Evolutionary conservation across 1,139 yeast genomes (phyloP).

Genomic region (Pneumocystis jirovecii): DNA sequence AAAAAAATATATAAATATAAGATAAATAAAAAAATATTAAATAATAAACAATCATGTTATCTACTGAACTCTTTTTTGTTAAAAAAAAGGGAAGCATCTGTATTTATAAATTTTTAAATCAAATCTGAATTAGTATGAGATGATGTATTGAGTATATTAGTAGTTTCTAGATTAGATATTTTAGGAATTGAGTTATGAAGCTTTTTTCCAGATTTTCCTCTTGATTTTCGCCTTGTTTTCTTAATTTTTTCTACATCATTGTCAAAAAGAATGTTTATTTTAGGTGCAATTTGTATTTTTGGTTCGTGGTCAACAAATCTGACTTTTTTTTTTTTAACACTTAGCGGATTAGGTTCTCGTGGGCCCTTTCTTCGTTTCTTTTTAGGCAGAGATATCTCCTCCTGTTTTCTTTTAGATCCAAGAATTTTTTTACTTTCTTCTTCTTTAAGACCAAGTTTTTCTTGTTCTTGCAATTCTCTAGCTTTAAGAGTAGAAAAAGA

Average conservation of each 20-base stretch:
- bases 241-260: neutral
- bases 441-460: slow-evolving; percentile 34
- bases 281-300: neutral
- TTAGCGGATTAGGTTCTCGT: slow-evolving; percentile 12
- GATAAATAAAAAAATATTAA: neutral
- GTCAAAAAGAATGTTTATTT: neutral
- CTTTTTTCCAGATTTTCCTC: neutral
- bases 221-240: neutral
- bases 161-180: no score
- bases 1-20: neutral
- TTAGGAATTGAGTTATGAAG: neutral
- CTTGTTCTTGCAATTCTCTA: slow-evolving; percentile 41
- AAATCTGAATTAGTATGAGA: neutral
- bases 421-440: slow-evolving; percentile 5
- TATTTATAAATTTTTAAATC: no score
- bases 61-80: neutral
- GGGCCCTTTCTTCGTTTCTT: slow-evolving; percentile 10
- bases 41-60: neutral
- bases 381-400: slow-evolving; percentile 3
- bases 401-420: neutral
- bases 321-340: slow-evolving; percentile 10
- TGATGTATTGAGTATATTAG: neutral
- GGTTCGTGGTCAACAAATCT: neutral
- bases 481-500: slow-evolving; percentile 52
- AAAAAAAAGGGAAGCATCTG: neutral